phyloP scores from a whole-genome alignment of 345 rosid species.

The Sapria himalayana region DNA sequence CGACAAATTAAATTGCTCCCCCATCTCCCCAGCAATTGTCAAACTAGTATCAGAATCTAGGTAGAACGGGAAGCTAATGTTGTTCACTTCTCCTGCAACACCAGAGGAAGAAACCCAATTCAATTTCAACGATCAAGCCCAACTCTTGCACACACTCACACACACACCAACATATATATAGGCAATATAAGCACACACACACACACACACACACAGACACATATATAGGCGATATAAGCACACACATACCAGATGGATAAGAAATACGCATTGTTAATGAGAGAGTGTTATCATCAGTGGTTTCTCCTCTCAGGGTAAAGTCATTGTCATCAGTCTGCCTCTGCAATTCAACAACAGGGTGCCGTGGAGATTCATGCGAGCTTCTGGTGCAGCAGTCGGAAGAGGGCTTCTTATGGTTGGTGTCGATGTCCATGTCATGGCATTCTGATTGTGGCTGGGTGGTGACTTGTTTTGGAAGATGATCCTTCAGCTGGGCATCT shows the following conservation, averaged over 20 bases:
- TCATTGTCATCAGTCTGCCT: slow-evolving; percentile 24
- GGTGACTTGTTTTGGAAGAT: slow-evolving; percentile 2
- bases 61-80: slow-evolving; percentile 50
- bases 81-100: slow-evolving; percentile 38
- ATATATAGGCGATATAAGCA: slow-evolving; percentile 1
- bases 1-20: slow-evolving; percentile 50
- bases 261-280: slow-evolving; percentile 42
- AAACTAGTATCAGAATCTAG: slow-evolving; percentile 51
- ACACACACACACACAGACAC: slow-evolving; percentile 1
- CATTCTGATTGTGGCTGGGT: slow-evolving; percentile 30
- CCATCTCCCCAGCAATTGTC: slow-evolving; percentile 75
- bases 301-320: slow-evolving; percentile 34
- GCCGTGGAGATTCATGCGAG: slow-evolving; percentile 15
- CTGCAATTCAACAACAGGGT: slow-evolving; percentile 26
- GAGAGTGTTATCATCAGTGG: slow-evolving; percentile 21
- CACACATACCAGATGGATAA: slow-evolving; percentile 27
- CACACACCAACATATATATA: background rate
- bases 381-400: slow-evolving; percentile 25
- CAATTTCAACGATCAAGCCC: background rate
- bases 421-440: slow-evolving; percentile 45
- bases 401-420: slow-evolving; percentile 19
- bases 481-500: slow-evolving; percentile 13
- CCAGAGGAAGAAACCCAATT: background rate
- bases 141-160: slow-evolving; percentile 1
- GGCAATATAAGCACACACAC: background rate